Base-by-base conservation (phyloP, 176 grass and related monocot species). In the Aechmea fasciata region DNA sequence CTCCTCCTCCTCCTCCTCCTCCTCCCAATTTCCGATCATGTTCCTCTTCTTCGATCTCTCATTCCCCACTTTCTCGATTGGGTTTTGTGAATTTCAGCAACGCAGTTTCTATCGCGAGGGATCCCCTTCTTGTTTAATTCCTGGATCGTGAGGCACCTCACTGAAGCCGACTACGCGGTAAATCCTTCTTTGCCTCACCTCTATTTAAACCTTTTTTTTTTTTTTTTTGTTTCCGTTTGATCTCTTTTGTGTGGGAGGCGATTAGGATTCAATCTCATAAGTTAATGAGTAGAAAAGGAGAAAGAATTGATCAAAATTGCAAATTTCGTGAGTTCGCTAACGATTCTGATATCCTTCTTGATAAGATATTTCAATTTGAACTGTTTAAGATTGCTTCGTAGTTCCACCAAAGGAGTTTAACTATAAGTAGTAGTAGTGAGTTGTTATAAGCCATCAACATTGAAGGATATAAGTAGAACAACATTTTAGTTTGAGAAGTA, bases 91-190 rank as follows among this genome's bases (percentile, higher is more conserved):
- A 48, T 76, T 81, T 64, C 75, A 93, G 94, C 94, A 62, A 91
- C 94, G 8, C 94, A 99, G 77, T 83, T 99, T 67, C 72, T 99
- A 47, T 90, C 94, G n/a, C 90, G 89, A 64, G 49, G 74, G 22
- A 85, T 93, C 67, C 94, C 89, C 1, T 99, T 99, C 81, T 25
- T 99, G 10, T 99, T 85, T 81, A 99, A 99, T 73, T 67, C 80
- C 22, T 99, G 89, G 94, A 93, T 93, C 68, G 86, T 99, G 80
- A 91, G 94, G 65, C 84, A 93, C 47, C 94, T 99, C 65, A 79
- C 53, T 69, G 81, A 72, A 51, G 82, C 85, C 13, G 89, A 90
- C 63, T 87, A 88, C 28, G 94, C 94, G 11, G 94, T 92, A 71
- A 28, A 80, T 65, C 68, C 65, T 70, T 74, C 24, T 50, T 69